Conservation (phyloP, 495 filamentous ascomycete genomes). For the Penicillium robsamsonii region DNA sequence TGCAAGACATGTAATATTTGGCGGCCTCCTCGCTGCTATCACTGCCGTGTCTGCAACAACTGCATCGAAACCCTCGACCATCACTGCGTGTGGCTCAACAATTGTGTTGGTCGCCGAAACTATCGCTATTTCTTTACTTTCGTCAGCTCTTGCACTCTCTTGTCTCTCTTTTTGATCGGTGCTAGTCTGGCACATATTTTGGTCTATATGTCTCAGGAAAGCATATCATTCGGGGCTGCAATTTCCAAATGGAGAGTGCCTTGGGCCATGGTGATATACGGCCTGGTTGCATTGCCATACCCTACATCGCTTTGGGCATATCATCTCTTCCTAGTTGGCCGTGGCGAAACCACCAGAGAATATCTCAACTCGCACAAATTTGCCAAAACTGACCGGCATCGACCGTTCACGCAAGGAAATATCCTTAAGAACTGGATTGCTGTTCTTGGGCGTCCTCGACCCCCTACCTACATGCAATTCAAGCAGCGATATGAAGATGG, state of each 20-base stretch:
- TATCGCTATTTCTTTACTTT: conserved; percentile 98
- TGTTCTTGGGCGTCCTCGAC: conserved; percentile 77
- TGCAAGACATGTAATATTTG: conserved; percentile 96
- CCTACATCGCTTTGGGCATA: conserved; percentile 81
- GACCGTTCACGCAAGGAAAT: conserved; percentile 81
- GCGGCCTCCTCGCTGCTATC: conserved; percentile 92
- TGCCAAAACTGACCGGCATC: conserved; percentile 81
- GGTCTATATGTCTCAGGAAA: conserved; percentile 60
- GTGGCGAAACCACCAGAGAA: conserved; percentile 93
- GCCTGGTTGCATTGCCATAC: conserved; percentile 69
- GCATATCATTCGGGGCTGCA: conserved; percentile 61
- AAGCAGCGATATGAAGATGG: conserved; percentile 74
- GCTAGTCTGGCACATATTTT: conserved; percentile 77
- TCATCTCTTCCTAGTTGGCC: conserved; percentile 83
- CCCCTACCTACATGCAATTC: conserved; percentile 88
- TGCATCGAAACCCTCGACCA: conserved; percentile 98
- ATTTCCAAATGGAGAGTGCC: conserved; percentile 72
- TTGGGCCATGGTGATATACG: conserved; percentile 88
- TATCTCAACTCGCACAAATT: conserved; percentile 96
- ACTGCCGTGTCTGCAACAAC: conserved; percentile 95
- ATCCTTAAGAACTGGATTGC: conserved; percentile 75
- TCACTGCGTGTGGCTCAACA: conserved; percentile 99
- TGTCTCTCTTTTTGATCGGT: conserved; percentile 71
- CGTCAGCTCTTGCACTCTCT: conserved; percentile 69
- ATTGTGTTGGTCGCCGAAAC: conserved; percentile 94